Evolutionary conservation across 108 stramenopile species (phyloP), one percentile per base, ranked within the genome.

Genomic region (Skeletonema menzelii): DNA sequence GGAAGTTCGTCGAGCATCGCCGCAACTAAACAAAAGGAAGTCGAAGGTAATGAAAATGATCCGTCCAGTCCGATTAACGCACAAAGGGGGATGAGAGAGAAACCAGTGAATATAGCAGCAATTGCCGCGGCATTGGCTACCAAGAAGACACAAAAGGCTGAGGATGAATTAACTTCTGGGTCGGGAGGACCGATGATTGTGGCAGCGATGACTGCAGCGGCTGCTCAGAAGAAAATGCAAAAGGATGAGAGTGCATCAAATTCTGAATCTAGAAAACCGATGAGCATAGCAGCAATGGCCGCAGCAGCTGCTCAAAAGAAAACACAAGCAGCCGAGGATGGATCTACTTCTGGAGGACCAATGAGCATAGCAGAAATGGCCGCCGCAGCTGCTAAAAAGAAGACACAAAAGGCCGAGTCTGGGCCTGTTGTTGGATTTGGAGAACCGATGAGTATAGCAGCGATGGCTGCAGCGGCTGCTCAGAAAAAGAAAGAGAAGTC

Each of bases 391-490:
- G 27, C 62, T 27, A 27, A 32, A 6, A 63, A 47, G 34, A 63
- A 47, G 20, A 27, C 22, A n/a, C 17, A 30, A 8, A 49, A 22
- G 8, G 6, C 6, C 0, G 6, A 34, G 6, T 7, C 20, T 24
- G 20, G 0, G 47, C 14, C 38, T 42, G 40, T n/a, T 3, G 5
- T 10, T 46, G 3, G 7, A 0, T 11, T 15, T 42, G 2, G 1
- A 3, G 15, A 4, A 42, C 15, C 66, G 1, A 67, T 67, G 27
- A 67, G 19, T 37, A 67, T 47, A 26, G 47, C 28, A 61, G 59
- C 59, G 32, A 28, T 63, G 40, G 69, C 69, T 26, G 61, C 61
- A 1, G 38, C 34, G 6, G 59, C 59, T 15, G 24, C 59, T 24
- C 59, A 32, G 15, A 63, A 47, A 19, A 63, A 24, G 8, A 22